phyloP scores from a whole-genome alignment of 805 yeast species.

The Cyberlindnera saturnus region DNA sequence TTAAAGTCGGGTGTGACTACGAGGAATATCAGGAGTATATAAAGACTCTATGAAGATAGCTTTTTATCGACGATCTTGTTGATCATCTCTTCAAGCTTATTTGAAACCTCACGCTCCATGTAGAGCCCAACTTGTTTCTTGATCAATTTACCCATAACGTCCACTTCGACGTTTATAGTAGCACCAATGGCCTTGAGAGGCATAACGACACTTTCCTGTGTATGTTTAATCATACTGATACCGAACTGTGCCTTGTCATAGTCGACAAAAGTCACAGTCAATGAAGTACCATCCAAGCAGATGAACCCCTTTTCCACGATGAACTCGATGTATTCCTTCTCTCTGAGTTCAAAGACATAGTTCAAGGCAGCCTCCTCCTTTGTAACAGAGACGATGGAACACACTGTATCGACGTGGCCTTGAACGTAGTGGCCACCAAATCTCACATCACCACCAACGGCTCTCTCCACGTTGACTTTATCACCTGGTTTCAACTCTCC shows the following conservation, averaged over 20 bases:
- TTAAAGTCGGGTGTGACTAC: conserved; percentile 37
- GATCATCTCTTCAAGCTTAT: conserved; percentile 24
- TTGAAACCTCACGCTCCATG: conserved; percentile 24
- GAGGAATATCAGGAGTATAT: conserved; percentile 28
- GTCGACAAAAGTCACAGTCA: conserved; percentile 81
- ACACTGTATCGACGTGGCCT: conserved; percentile 85
- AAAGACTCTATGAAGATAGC: conserved; percentile 15
- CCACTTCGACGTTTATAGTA: conserved; percentile 87
- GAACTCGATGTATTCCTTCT: conserved; percentile 51
- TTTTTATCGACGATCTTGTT: conserved; percentile 37
- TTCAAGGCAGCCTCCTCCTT: conserved; percentile 69
- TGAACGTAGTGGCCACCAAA: conserved; percentile 98
- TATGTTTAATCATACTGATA: conserved; percentile 87
- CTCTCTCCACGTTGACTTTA: conserved; percentile 85
- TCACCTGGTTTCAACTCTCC: conserved; percentile 53
- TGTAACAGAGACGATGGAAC: conserved; percentile 30
- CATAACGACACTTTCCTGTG: conserved; percentile 75
- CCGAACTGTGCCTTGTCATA: conserved; percentile 51
- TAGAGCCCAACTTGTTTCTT: conserved; percentile 73
- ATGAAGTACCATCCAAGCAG: conserved; percentile 86
- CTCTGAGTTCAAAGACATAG: conserved; percentile 68
- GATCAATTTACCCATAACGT: conserved; percentile 84
- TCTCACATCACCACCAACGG: conserved; percentile 73
- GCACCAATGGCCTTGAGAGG: conserved; percentile 60
- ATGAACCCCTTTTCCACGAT: conserved; percentile 95